Base-by-base conservation (phyloP, 805 yeast species). In the Wickerhamomyces kurtzmanii region DNA sequence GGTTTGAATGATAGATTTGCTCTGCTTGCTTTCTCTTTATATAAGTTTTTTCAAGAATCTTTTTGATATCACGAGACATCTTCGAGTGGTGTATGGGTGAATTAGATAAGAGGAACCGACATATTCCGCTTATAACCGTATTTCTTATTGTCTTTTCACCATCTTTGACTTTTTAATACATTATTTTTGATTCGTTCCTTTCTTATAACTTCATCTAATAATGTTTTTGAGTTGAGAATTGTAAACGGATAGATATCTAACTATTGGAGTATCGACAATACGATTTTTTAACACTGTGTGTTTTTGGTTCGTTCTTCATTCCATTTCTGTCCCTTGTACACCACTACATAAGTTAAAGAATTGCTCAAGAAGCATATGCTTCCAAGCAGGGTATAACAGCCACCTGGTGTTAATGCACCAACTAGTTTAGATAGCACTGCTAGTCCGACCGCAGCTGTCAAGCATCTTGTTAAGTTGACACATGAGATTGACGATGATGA, bases 401-500 rank as follows among this genome's bases (percentile, higher is more conserved):
- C 91, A 2, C 95, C 95, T 9, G 69, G 51, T 0, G 71, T 71
- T 70, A 86, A 59, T 1, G 55, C 34, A 0, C 31, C 30, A 10
- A 62, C 57, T 89, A 86, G 80, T 27, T 55, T 62, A 13, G 72
- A 65, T 13, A 83, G 57, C 3, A 74, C 75, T 1, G 82, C 91
- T 13, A 79, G 64, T 23, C 80, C 74, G 1, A 71, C 63, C 0
- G 94, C 94, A 17, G 78, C 76, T 26, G 72, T 42, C n/a, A 70
- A 57, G 46, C 95, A 86, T 40, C 96, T 59, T 14, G 74, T 62
- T 17, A 85, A 54, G 44, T 86, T 86, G 36, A 78, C 61, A 27
- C 80, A 63, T 8, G 91, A 78, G 1, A 84, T 68, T 5, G 87
- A 78, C 4, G 89, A 71, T 1, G 93, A 82, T 1, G 85, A 65